Percentiles rank a stretch among this genome's conserved stretches.
These are phyloP conservation scores for Blepharisma japonicum DNA, from an alignment of 73 alveolate genomes.

Conservation along the genomic window DNA sequence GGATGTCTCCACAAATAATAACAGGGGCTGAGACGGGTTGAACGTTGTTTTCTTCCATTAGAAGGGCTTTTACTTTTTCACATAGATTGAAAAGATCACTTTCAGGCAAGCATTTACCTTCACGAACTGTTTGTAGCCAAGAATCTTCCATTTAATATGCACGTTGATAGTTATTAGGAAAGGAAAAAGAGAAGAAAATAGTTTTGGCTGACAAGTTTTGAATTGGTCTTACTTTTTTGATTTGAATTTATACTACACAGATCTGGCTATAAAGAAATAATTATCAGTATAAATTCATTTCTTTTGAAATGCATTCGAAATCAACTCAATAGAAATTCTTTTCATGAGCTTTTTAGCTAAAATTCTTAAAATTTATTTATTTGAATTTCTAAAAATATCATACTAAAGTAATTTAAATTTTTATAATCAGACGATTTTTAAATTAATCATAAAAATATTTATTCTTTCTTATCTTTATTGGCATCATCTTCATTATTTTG, in stretches of 20 bases:
- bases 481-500: not conserved
- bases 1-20: slow-evolving; percentile 96
- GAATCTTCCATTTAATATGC: slow-evolving; percentile 63
- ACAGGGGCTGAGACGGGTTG: slow-evolving; percentile 96
- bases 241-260: slow-evolving; percentile 55
- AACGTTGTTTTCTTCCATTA: slow-evolving; percentile 91
- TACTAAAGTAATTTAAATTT: no score
- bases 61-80: slow-evolving; percentile 81
- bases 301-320: slow-evolving; percentile 29
- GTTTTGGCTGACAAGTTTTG: slow-evolving; percentile 70
- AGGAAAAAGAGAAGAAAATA: slow-evolving; percentile 56
- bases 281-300: slow-evolving; percentile 28
- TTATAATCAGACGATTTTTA: no score
- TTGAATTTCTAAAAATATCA: no score
- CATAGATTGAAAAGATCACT: slow-evolving; percentile 80
- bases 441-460: not conserved
- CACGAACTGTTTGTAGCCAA: slow-evolving; percentile 70
- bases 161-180: slow-evolving; percentile 67
- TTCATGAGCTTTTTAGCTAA: slow-evolving; percentile 18
- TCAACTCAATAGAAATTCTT: slow-evolving; percentile 5
- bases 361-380: no score
- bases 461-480: not conserved
- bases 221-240: slow-evolving; percentile 76
- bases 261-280: slow-evolving; percentile 50
- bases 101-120: slow-evolving; percentile 79